Evolutionary conservation across 768 basidiomycete genomes (phyloP).

Genomic region (Russula abietina): DNA sequence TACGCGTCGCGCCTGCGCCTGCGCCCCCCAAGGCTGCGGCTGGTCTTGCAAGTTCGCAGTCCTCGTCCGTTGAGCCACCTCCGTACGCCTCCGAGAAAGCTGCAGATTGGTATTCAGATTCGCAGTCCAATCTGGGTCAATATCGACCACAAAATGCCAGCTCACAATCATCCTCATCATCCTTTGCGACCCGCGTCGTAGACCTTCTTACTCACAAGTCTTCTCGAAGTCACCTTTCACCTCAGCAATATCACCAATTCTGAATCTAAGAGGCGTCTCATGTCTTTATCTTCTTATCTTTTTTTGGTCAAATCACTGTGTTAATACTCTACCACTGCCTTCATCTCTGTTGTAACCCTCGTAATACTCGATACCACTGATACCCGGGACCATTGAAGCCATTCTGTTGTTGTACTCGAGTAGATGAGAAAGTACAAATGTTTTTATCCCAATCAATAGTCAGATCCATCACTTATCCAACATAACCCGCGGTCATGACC

Average conservation of each 20-base stretch:
- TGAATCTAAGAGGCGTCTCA: not conserved
- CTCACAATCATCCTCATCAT: not conserved
- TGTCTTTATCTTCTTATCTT: not conserved
- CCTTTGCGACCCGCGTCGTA: conserved; percentile 6
- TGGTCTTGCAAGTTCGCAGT: not conserved
- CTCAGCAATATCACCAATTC: not conserved
- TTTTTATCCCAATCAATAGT: not conserved
- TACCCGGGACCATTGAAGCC: not conserved
- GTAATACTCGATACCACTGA: not conserved
- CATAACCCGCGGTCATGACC: not conserved
- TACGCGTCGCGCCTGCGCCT: conserved; percentile 17
- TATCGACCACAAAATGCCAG: not conserved
- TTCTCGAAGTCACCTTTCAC: not conserved
- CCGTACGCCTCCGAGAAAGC: conserved; percentile 12
- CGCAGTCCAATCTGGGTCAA: not conserved
- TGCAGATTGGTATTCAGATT: not conserved
- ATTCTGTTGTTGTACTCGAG: not conserved
- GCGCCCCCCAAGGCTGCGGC: not conserved
- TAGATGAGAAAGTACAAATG: not conserved
- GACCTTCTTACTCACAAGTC: conserved; percentile 1
- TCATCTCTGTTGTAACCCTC: not conserved
- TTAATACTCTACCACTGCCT: too few species aligned
- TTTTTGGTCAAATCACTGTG: not conserved
- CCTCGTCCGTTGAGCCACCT: conserved; percentile 3
- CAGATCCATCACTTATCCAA: not conserved